Evolutionary conservation across 2,329 filamentous ascomycete species (phyloP), one percentile per base, ranked within the genome.

Genomic region (Fusarium subglutinans): DNA sequence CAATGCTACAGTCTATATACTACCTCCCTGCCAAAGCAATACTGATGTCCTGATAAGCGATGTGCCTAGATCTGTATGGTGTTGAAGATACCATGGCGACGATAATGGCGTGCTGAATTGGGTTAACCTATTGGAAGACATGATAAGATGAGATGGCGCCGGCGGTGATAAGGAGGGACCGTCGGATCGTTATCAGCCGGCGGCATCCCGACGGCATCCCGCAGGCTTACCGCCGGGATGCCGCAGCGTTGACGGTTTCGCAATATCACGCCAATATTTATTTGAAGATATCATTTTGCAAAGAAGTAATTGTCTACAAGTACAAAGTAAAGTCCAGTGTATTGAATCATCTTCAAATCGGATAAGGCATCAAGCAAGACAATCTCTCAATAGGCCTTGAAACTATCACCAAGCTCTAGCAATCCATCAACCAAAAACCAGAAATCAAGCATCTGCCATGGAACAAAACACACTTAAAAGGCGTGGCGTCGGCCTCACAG

Each of bases 391-490:
- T 6, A 41, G 15, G 15, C 17, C 12, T 4, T 26, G 26, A 26
- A n/a, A 20, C 35, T 0, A 47, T 30, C 24, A 18, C 6, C 24
- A 26, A 47, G 2, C 9, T 10, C 8, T 51, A n/a, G 9, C 33
- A 47, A 18, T 6, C 5, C 12, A 20, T 17, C n/a, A 22, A 11
- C 13, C 26, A 5, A 35, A n/a, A 6, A 17, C 15, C 15, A n/a
- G 1, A 30, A 9, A 5, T 22, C 14, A 26, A 37, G 5, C 5
- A 18, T 11, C 6, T 8, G 13, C 9, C 15, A 78, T 78, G 78
- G 79, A 80, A 51, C 79, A 80, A 69, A 80, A 80, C 45, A 79
- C 79, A 1, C 57, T 80, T 12, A 80, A 80, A 44, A 63, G 79
- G 60, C 67, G 79, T 40, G 76, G 76, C 6, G 72, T 79, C 24